These are phyloP conservation scores for Phytophthora citrophthora DNA, from an alignment of 352 stramenopile species.

Conservation along the genomic window DNA sequence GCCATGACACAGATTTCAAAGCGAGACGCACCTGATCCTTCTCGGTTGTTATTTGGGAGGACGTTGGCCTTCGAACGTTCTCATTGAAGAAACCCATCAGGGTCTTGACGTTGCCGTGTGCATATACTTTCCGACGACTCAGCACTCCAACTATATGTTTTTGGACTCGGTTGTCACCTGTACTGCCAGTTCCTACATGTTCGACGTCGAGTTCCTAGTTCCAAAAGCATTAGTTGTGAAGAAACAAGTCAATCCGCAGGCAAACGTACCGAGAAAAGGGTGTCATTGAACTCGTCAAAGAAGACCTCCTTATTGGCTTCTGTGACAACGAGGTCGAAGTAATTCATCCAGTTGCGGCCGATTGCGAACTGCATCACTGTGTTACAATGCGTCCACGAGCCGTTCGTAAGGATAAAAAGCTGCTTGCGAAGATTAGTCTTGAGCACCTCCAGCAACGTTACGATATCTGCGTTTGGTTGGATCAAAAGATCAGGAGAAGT, in stretches of 20 bases:
- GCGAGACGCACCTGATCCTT: conserved; percentile 23
- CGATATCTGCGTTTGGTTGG: conserved; percentile 52
- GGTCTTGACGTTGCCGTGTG: conserved; percentile 48
- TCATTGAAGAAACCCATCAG: conserved; percentile 43
- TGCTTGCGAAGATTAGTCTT: conserved; percentile 35
- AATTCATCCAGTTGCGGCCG: conserved; percentile 49
- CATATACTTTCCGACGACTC: conserved; percentile 47
- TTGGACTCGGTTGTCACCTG: conserved; percentile 1
- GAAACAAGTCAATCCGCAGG: too few species aligned
- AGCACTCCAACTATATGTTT: conserved; percentile 43
- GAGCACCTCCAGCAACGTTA: conserved; percentile 42
- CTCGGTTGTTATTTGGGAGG: conserved; percentile 3
- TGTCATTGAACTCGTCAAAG: conserved; percentile 61
- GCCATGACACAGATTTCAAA: not conserved
- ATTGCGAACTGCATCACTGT: conserved; percentile 59
- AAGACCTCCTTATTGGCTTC: conserved; percentile 63
- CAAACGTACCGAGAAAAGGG: conserved; percentile 43
- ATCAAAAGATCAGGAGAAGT: conserved; percentile 48
- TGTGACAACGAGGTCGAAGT: conserved; percentile 59
- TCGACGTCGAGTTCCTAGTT: conserved; percentile 18
- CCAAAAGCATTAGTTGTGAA: not conserved
- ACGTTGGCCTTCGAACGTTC: conserved; percentile 18
- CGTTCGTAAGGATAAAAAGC: conserved; percentile 61
- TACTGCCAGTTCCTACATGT: too few species aligned
- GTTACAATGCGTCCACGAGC: conserved; percentile 62